phyloP scores from a whole-genome alignment of 345 rosid species.

The Viola odorata region DNA sequence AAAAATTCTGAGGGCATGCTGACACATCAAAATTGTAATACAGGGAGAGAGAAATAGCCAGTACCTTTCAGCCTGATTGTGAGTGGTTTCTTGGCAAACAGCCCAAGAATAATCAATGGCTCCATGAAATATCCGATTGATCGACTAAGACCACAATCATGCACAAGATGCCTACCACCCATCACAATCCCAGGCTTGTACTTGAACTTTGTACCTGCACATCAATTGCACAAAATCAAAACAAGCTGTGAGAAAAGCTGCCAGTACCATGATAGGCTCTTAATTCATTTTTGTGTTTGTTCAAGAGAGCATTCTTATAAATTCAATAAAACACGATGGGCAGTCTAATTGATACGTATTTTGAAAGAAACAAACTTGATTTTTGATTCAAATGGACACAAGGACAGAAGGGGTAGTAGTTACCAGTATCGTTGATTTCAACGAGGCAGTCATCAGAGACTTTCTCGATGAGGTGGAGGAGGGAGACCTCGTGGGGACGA shows the following conservation, averaged over 20 bases:
- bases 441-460: constrained; percentile 62
- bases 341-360: too few species aligned
- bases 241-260: not conserved
- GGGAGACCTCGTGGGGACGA: constrained; percentile 66
- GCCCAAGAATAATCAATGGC: constrained; percentile 68
- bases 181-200: constrained; percentile 79
- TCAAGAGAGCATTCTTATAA: too few species aligned
- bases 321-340: too few species aligned
- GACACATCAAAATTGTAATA: not conserved
- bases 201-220: constrained; percentile 53
- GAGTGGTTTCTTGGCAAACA: constrained; percentile 67
- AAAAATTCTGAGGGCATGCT: not conserved
- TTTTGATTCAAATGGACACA: not conserved
- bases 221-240: not conserved
- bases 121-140: constrained; percentile 83
- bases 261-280: too few species aligned
- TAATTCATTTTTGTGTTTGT: too few species aligned
- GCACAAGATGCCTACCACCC: constrained; percentile 72
- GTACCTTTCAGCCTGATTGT: constrained; percentile 66
- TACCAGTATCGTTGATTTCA: constrained; percentile 80
- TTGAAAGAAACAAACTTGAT: too few species aligned
- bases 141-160: constrained; percentile 66
- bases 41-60: not conserved
- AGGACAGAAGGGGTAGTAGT: not conserved
- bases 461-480: constrained; percentile 68